Evolutionary conservation across 2,329 filamentous ascomycete genomes (phyloP), one percentile per base, ranked within the genome.

Genomic region (Periconia sp.): DNA sequence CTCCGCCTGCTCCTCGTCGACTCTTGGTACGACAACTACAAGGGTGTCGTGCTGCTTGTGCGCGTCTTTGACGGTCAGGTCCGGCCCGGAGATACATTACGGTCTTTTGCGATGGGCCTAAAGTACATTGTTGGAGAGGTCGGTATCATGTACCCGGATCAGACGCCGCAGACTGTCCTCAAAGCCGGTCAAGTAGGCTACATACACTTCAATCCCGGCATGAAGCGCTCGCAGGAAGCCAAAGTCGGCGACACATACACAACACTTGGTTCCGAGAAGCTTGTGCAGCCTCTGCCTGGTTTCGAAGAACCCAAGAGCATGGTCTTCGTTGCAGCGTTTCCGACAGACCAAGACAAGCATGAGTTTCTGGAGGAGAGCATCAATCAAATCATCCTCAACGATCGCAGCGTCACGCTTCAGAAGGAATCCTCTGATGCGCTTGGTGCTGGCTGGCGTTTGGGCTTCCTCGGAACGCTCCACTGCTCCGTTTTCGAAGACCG

Each of bases 401-500:
- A 99, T 69, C 85, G 94, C 46, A 96, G 91, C 66, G 89, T 99
- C 22, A 96, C 91, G 3, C 77, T 97, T 33, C 88, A 92, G 57
- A 97, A 97, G 67, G 94, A 97, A 66, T 89, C 89, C 18, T 96
- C 92, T 0, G 91, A 97, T 63, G 94, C 94, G 1, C 78, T 99
- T 0, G 94, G 94, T 1, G 89, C 92, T 1, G 94, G 94, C 2
- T 99, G 94, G 87, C 85, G 94, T 32, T 75, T 99, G 9, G 94
- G 94, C 0, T 99, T 99, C 64, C 74, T 99, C 3, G 94, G 94
- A n/a, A 97, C 92, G 10, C 76, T 99, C 34, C 94, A 99, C 69
- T 97, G 94, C 73, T 97, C 92, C n/a, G 94, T 99, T 4, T 99
- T 99, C 59, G 92, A 99, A 71, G 94, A 99, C 70, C 88, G 94